Conservation (phyloP, 352 stramenopile genomes). For the Pythium guiyangense region DNA sequence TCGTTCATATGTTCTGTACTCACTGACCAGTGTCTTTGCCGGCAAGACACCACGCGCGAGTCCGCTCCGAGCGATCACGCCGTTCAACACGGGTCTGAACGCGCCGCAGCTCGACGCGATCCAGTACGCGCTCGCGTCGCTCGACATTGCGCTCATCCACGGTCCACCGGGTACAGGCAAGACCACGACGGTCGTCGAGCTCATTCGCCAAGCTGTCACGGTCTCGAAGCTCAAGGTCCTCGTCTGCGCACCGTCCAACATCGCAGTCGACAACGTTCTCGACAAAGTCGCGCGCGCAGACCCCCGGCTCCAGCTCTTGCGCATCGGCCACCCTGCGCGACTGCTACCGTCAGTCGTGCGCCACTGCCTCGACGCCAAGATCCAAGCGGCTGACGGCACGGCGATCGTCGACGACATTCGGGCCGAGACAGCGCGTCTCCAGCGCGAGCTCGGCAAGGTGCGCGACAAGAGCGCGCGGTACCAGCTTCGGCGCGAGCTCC, state of each 20-base stretch:
- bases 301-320: conserved; percentile 41
- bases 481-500: conserved; percentile 76
- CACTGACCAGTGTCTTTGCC: conserved; percentile 38
- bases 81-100: conserved; percentile 62
- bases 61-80: conserved; percentile 37
- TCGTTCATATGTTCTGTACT: no score
- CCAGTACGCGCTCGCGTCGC: conserved; percentile 73
- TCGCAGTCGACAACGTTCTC: conserved; percentile 98
- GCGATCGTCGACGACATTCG: conserved; percentile 95
- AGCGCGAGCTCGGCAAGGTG: conserved; percentile 52
- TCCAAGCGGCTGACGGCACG: conserved; percentile 91
- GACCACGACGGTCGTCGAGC: conserved; percentile 97
- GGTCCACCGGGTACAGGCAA: conserved; percentile 93
- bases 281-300: conserved; percentile 82
- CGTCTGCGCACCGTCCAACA: conserved; percentile 97
- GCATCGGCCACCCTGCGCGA: conserved; percentile 94
- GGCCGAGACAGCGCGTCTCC: conserved; percentile 81
- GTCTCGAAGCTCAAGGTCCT: conserved; percentile 88
- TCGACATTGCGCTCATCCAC: conserved; percentile 90
- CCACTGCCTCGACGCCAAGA: conserved; percentile 93
- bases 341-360: conserved; percentile 87
- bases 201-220: conserved; percentile 93
- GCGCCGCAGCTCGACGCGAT: conserved; percentile 71
- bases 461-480: conserved; percentile 41
- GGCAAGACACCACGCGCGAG: conserved; percentile 42